These are phyloP conservation scores for Trametes cingulata DNA, from an alignment of 768 basidiomycete genomes.

Conservation along the genomic window DNA sequence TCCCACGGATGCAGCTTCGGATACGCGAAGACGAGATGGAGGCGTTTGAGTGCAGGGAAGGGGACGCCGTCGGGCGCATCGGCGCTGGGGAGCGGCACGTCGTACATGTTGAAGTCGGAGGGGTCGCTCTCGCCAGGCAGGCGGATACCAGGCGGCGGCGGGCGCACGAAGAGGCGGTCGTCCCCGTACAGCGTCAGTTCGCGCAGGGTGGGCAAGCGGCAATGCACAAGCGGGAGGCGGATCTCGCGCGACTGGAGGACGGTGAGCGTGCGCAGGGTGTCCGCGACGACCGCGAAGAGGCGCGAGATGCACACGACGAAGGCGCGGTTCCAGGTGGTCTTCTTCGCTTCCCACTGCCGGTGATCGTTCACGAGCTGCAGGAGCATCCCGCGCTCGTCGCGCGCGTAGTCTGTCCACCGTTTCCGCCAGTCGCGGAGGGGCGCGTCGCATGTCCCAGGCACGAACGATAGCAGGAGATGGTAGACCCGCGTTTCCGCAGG, in stretches of 20 bases:
- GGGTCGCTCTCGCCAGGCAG: constrained; percentile 8
- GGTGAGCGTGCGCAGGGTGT: constrained; percentile 13
- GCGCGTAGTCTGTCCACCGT: constrained; percentile 16
- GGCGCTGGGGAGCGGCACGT: not conserved
- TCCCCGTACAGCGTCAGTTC: constrained; percentile 20
- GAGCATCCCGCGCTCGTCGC: constrained; percentile 9
- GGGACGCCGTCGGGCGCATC: not conserved
- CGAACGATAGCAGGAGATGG: constrained; percentile 18
- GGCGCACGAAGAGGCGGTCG: constrained; percentile 16
- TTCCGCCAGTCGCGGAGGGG: constrained; percentile 14
- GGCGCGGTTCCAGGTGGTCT: constrained; percentile 16
- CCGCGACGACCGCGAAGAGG: constrained; percentile 12
- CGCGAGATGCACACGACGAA: constrained; percentile 15
- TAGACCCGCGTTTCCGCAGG: not conserved
- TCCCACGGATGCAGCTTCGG: constrained; percentile 21
- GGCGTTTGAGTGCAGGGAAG: constrained; percentile 12
- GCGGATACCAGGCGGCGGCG: not conserved
- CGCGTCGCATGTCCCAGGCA: constrained; percentile 17
- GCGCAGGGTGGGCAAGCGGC: constrained; percentile 13
- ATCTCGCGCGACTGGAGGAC: constrained; percentile 15
- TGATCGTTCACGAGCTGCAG: constrained; percentile 13
- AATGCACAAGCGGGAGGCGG: constrained; percentile 9
- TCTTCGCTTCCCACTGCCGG: constrained; percentile 5
- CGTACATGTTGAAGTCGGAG: constrained; percentile 19
- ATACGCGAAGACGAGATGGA: constrained; percentile 13